These are phyloP conservation scores for Candida manassasensis DNA, from an alignment of 805 yeast genomes.

Conservation along the genomic window DNA sequence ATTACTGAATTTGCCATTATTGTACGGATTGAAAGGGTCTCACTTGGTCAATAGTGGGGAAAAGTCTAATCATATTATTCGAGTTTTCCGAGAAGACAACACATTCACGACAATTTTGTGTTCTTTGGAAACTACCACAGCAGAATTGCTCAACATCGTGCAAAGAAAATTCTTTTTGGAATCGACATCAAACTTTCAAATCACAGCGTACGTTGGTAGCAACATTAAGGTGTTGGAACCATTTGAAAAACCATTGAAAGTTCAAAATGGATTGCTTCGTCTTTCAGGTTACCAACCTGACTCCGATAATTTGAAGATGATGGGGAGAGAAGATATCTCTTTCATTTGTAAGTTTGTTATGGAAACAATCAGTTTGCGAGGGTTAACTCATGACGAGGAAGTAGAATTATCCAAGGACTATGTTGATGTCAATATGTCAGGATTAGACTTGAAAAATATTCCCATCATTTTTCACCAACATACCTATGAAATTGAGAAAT, in stretches of 20 bases:
- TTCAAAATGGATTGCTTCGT: slow-evolving; percentile 67
- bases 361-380: slow-evolving; percentile 57
- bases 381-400: slow-evolving; percentile 65
- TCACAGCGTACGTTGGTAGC: slow-evolving; percentile 72
- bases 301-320: slow-evolving; percentile 63
- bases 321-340: slow-evolving; percentile 81
- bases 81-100: slow-evolving; percentile 80
- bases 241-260: slow-evolving; percentile 70
- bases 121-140: slow-evolving; percentile 70
- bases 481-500: slow-evolving; percentile 72
- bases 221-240: slow-evolving; percentile 67
- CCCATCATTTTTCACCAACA: slow-evolving; percentile 79
- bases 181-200: slow-evolving; percentile 65
- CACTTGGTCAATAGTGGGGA: slow-evolving; percentile 12
- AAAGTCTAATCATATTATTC: slow-evolving; percentile 44
- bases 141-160: slow-evolving; percentile 64
- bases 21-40: slow-evolving; percentile 23
- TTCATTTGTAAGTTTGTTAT: slow-evolving; percentile 77
- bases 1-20: slow-evolving; percentile 20
- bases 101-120: slow-evolving; percentile 81
- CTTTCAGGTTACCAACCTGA: slow-evolving; percentile 74
- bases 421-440: slow-evolving; percentile 66
- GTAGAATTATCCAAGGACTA: slow-evolving; percentile 60
- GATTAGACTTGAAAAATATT: slow-evolving; percentile 73
- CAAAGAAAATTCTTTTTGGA: slow-evolving; percentile 76